Conservation (phyloP, 495 filamentous ascomycete species). For the Sporormia fimetaria region DNA sequence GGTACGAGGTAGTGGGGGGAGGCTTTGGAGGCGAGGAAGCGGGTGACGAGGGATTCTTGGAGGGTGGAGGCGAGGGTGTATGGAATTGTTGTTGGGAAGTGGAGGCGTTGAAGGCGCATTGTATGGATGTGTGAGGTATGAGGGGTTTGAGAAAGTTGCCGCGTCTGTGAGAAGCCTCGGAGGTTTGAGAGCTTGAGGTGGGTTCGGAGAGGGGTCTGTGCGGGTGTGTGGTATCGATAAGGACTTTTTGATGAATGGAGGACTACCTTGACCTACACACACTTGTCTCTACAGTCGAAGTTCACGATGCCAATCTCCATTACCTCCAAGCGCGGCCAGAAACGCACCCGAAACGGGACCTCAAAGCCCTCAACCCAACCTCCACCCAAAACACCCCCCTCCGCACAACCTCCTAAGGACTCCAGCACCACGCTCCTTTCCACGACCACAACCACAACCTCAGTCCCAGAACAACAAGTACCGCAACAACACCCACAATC, state of each 20-base stretch:
- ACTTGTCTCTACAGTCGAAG: too few species aligned
- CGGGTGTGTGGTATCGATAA: not conserved
- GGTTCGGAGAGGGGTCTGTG: too few species aligned
- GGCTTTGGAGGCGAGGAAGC: slow-evolving; percentile 40
- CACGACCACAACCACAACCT: not conserved
- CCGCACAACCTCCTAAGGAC: too few species aligned
- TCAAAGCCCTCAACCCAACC: not conserved
- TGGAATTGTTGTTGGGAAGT: slow-evolving; percentile 48
- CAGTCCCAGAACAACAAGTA: not conserved
- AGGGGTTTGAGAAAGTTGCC: too few species aligned
- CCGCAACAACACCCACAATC: too few species aligned
- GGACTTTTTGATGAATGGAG: not conserved
- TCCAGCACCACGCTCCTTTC: not conserved
- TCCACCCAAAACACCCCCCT: too few species aligned
- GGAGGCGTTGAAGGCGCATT: slow-evolving; percentile 56
- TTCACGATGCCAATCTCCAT: not conserved
- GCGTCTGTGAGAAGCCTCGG: too few species aligned
- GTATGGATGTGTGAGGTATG: too few species aligned
- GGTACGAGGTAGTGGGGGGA: slow-evolving; percentile 3
- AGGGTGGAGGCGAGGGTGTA: slow-evolving; percentile 32
- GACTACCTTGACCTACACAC: too few species aligned
- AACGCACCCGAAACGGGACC: slow-evolving; percentile 1
- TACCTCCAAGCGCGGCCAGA: not conserved
- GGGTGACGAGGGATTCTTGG: slow-evolving; percentile 36
- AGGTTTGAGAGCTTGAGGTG: too few species aligned